These are phyloP conservation scores for Colletotrichum lupini DNA, from an alignment of 2,329 filamentous ascomycete species.

Conservation along the genomic window DNA sequence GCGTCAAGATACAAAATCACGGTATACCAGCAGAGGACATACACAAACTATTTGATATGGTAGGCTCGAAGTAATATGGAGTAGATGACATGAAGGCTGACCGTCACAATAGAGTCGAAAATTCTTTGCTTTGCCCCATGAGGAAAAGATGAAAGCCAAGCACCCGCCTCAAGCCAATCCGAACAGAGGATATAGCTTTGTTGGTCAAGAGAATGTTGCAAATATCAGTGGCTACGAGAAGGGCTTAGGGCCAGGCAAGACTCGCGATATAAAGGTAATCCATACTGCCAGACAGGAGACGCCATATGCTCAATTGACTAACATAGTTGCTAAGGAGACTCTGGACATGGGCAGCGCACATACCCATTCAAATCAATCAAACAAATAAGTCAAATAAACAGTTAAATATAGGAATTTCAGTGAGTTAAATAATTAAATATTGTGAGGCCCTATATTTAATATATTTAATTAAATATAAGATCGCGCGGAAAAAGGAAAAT, in stretches of 20 bases:
- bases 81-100: not conserved
- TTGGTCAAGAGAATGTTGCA: slow-evolving; percentile 43
- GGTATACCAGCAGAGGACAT: slow-evolving; percentile 39
- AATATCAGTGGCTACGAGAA: slow-evolving; percentile 41
- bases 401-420: too few relatives aligned
- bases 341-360: slow-evolving; percentile 24
- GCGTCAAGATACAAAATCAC: slow-evolving; percentile 42
- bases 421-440: too few relatives aligned
- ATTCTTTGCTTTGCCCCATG: slow-evolving; percentile 38
- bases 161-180: slow-evolving; percentile 43
- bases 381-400: too few relatives aligned
- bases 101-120: not conserved
- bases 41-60: slow-evolving; percentile 37
- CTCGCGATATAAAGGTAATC: slow-evolving; percentile 17
- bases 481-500: too few relatives aligned
- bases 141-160: slow-evolving; percentile 43
- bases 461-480: too few relatives aligned
- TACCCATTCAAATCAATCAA: too few relatives aligned
- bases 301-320: not conserved
- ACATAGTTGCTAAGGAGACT: not conserved
- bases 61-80: not conserved
- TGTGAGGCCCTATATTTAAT: too few relatives aligned
- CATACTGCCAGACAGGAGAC: not conserved
- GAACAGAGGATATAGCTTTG: slow-evolving; percentile 44
- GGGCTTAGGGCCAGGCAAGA: not conserved